Evolutionary conservation across 1,139 yeast species (phyloP).

Genomic region (Diutina pseudorugosa): DNA sequence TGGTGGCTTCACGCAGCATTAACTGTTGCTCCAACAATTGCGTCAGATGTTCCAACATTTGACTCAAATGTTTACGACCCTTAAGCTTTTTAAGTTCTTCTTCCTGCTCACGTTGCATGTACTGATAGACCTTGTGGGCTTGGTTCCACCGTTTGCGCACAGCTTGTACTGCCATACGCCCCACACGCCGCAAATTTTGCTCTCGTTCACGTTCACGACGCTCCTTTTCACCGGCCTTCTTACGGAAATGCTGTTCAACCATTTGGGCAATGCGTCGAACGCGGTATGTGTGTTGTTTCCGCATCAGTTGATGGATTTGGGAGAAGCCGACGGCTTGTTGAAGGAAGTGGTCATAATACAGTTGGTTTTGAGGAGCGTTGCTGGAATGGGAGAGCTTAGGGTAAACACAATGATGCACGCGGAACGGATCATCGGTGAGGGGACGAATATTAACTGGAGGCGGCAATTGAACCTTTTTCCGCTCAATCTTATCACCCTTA

Average conservation of each 20-base stretch:
- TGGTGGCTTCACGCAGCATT: constrained; percentile 8
- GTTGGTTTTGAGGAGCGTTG: constrained; percentile 20
- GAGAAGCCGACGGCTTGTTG: constrained; percentile 70
- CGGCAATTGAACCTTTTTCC: constrained; percentile 33
- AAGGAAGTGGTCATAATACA: constrained; percentile 62
- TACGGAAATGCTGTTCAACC: constrained; percentile 79
- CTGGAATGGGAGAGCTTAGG: constrained; percentile 29
- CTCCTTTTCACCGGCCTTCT: constrained; percentile 82
- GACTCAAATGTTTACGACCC: constrained; percentile 81
- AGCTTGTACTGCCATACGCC: constrained; percentile 70
- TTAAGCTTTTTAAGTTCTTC: constrained; percentile 61
- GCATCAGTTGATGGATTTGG: constrained; percentile 54
- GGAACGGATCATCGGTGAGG: constrained; percentile 29
- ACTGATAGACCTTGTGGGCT: constrained; percentile 72
- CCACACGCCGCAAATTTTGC: constrained; percentile 51
- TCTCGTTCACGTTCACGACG: constrained; percentile 63
- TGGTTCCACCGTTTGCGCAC: constrained; percentile 67
- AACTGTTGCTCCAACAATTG: constrained; percentile 81
- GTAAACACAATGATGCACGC: constrained; percentile 24
- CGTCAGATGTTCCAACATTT: constrained; percentile 85
- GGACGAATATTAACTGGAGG: constrained; percentile 15
- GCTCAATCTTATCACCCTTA: constrained; percentile 31
- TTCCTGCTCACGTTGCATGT: constrained; percentile 39
- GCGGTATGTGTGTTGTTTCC: constrained; percentile 53
- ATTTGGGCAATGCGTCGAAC: constrained; percentile 67